phyloP scores from a whole-genome alignment of 2,329 filamentous ascomycete genomes.

The Didymella sp. region DNA sequence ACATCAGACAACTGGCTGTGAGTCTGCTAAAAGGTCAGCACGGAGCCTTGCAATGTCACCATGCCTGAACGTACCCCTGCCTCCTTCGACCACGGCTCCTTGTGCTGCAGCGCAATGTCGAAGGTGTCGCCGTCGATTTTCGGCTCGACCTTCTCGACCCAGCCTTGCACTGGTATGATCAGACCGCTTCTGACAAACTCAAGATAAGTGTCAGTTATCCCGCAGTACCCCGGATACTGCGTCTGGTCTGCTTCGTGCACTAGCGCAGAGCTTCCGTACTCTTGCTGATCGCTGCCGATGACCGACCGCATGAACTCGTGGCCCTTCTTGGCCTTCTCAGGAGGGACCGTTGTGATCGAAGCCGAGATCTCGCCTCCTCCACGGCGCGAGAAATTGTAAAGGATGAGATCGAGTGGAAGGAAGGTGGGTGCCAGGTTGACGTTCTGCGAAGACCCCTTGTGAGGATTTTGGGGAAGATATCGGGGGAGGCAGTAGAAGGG shows the following conservation, averaged over 20 bases:
- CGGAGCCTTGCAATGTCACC: not conserved
- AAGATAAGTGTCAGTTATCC: conserved; percentile 73
- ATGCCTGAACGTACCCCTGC: not conserved
- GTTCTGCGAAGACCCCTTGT: conserved; percentile 25
- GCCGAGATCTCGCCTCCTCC: conserved; percentile 65
- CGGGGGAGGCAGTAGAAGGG: conserved; percentile 76
- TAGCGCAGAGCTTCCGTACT: conserved; percentile 49
- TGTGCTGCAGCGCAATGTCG: conserved; percentile 22
- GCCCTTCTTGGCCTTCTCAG: conserved; percentile 62
- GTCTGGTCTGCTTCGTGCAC: conserved; percentile 51
- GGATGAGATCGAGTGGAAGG: conserved; percentile 73
- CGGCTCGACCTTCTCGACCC: conserved; percentile 38
- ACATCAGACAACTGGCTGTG: conserved; percentile 21
- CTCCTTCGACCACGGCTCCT: conserved; percentile 23
- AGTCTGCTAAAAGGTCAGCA: conserved; percentile 19
- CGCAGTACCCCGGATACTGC: conserved; percentile 67
- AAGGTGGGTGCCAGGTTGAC: conserved; percentile 63
- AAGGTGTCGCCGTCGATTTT: not conserved
- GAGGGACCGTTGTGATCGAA: conserved; percentile 68
- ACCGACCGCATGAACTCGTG: conserved; percentile 58
- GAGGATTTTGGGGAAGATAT: conserved; percentile 49
- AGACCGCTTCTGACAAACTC: conserved; percentile 73
- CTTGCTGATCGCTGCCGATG: conserved; percentile 56
- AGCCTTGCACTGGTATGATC: conserved; percentile 51
- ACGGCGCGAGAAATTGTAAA: conserved; percentile 73